phyloP scores from a whole-genome alignment of 2,329 filamentous ascomycete species.

The Ceratocystis ficicola region DNA sequence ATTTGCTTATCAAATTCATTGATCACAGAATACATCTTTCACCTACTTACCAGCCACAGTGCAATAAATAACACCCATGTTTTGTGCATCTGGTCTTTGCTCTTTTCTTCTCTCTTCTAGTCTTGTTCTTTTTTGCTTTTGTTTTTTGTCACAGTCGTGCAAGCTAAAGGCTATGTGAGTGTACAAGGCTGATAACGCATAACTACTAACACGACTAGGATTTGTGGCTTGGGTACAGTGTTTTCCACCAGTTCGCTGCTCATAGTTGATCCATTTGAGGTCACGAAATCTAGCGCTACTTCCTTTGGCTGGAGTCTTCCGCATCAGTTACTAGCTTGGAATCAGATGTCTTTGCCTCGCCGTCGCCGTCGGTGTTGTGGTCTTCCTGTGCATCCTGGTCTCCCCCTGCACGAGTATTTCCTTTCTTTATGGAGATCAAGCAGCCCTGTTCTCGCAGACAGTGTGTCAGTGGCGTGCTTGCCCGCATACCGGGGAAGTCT shows the following conservation, averaged over 20 bases:
- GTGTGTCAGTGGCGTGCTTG: constrained; percentile 62
- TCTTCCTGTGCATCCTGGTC: constrained; percentile 36
- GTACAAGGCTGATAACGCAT: not conserved
- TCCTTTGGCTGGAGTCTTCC: not conserved
- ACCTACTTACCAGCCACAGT: not conserved
- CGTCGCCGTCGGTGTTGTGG: not conserved
- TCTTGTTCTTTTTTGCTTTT: not conserved
- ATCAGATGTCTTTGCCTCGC: not conserved
- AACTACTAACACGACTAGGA: not conserved
- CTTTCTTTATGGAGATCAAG: constrained; percentile 77
- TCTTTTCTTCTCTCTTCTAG: not conserved
- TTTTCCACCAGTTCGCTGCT: too few species aligned
- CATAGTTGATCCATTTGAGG: not conserved
- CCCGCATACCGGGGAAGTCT: constrained; percentile 74
- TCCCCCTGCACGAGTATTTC: constrained; percentile 50
- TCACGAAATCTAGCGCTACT: not conserved
- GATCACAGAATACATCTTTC: not conserved
- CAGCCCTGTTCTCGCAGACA: constrained; percentile 66
- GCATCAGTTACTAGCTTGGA: not conserved
- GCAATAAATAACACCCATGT: not conserved
- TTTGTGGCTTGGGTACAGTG: too few species aligned
- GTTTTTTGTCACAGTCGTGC: not conserved
- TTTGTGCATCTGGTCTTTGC: not conserved
- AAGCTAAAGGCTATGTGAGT: not conserved
- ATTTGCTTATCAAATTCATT: constrained; percentile 6